Base-by-base conservation (phyloP, 2,329 filamentous ascomycete genomes). In the Elsinoe batatas region DNA sequence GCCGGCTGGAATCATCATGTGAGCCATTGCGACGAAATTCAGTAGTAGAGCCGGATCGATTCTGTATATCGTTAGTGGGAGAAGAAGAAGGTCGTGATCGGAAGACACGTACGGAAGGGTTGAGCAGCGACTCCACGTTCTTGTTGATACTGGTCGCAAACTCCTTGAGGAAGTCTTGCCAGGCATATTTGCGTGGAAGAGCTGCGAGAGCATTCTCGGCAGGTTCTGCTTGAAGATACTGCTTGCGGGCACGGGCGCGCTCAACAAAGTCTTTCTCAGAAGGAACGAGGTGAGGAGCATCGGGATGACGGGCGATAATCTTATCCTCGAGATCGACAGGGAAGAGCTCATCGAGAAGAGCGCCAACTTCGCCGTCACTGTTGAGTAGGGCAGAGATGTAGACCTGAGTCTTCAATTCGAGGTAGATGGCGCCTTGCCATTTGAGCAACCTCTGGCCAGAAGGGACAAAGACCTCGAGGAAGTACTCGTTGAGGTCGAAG, bases 341-440 rank as follows among this genome's bases (percentile, higher is more conserved):
- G 61, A 85, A 85, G 0, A 84, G 68, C 53, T 81, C 76, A 56
- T 79, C 75, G 26, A 85, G 67, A 26, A 83, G 71, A 40, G 81
- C 76, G 17, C 80, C 77, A 49, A 77, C 76, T 1, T 74, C 72
- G 26, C 74, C 75, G 54, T 81, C 76, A 40, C 75, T 76, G 62
- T 76, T 79, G 60, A 79, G 76, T 63, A 82, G 72, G 3, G 79
- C 78, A 3, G 80, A 80, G 56, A 85, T 80, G 62, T 83, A 85
- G 12, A 81, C 80, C 64, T 85, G 82, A 1, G 82, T 84, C 68
- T 85, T 85, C 15, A 85, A 68, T 59, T 84, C 81, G 12, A 85
- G 72, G 61, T 79, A 83, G 22, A 85, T 69, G 12, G 77, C 75
- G 1, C 79, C 80, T 61, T 83, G 80, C 58, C 77, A 79, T 61